Evolutionary conservation across 2,329 filamentous ascomycete genomes (phyloP), one percentile per base, ranked within the genome.

Genomic region (Didymella pinodella): DNA sequence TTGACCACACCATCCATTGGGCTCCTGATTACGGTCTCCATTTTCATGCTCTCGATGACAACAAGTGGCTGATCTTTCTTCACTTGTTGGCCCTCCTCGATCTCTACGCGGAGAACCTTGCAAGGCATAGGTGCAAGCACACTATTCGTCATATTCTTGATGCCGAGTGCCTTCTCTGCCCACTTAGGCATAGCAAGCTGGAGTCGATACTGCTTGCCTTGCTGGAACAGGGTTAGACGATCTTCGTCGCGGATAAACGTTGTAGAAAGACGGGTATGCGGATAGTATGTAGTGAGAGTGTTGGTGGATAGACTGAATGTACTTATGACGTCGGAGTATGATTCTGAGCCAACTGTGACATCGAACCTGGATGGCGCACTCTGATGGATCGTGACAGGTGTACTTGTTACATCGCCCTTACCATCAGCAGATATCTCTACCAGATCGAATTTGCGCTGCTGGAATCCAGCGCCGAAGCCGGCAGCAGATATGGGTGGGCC

Each of bases 121-220:
- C 95, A 98, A 1, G 95, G 95, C 95, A 99, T 99, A 0, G 95
- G 95, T 22, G 95, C 92, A 25, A 91, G 84, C 1, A 98, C 92
- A 52, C 90, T 95, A 59, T 94, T 93, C 7, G 88, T 84, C 0
- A 85, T 85, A 71, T 96, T 92, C 75, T 92, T 93, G 62, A 91
- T 80, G 0, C 94, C 93, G 7, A 97, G 82, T 0, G 92, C 93
- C 78, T 96, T 94, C 68, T 93, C 91, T 57, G 90, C 90, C 93
- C 93, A 99, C 44, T 83, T 82, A 0, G 94, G 93, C 44, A 81
- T 77, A 0, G 83, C 80, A 22, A 86, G 77, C 10, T 79, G 77
- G 4, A 90, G 76, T 1, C 83, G 81, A 68, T 87, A 85, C 63
- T 87, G 85, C 20, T 77, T 79, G 3, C 87, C 86, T 36, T 82